Percentiles rank a stretch among this genome's conserved stretches.
These are phyloP conservation scores for Phlegmacium glaucopus DNA, from an alignment of 768 basidiomycete genomes.

Conservation along the genomic window DNA sequence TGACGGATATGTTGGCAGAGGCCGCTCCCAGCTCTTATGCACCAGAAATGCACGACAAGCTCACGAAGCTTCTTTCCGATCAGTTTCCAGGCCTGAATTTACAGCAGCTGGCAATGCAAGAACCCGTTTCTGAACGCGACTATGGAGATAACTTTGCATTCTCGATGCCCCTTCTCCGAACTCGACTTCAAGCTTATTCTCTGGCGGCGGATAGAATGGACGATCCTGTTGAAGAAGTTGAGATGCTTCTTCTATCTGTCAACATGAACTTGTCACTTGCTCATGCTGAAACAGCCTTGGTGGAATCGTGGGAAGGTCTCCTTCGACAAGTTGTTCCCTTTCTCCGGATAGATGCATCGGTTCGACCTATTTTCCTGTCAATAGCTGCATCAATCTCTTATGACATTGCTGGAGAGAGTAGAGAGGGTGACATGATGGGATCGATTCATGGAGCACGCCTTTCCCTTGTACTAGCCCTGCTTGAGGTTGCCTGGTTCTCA, in stretches of 20 bases:
- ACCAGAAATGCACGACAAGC: constrained; percentile 64
- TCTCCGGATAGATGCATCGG: constrained; percentile 54
- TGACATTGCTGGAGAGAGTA: constrained; percentile 61
- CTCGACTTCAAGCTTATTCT: constrained; percentile 55
- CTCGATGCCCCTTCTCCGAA: constrained; percentile 53
- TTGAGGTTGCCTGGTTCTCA: constrained; percentile 81
- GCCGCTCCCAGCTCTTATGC: constrained; percentile 71
- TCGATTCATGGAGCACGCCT: constrained; percentile 76
- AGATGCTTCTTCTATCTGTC: constrained; percentile 63
- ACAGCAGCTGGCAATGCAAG: constrained; percentile 60
- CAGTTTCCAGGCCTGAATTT: constrained; percentile 61
- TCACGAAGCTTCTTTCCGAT: constrained; percentile 45
- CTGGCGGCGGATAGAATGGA: constrained; percentile 35
- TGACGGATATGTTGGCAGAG: constrained; percentile 64
- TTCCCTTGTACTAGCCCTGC: constrained; percentile 65
- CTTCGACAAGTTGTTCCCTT: constrained; percentile 62
- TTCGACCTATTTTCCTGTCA: constrained; percentile 52
- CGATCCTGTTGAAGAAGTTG: constrained; percentile 42
- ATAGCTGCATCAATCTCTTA: constrained; percentile 64
- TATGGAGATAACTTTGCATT: constrained; percentile 83
- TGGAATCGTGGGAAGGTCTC: constrained; percentile 76
- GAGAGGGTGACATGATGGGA: constrained; percentile 82
- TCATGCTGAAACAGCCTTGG: constrained; percentile 71
- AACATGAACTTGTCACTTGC: constrained; percentile 87
- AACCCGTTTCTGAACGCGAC: constrained; percentile 63